Base-by-base conservation (phyloP, 345 rosid species). In the Eucalyptus rudis region DNA sequence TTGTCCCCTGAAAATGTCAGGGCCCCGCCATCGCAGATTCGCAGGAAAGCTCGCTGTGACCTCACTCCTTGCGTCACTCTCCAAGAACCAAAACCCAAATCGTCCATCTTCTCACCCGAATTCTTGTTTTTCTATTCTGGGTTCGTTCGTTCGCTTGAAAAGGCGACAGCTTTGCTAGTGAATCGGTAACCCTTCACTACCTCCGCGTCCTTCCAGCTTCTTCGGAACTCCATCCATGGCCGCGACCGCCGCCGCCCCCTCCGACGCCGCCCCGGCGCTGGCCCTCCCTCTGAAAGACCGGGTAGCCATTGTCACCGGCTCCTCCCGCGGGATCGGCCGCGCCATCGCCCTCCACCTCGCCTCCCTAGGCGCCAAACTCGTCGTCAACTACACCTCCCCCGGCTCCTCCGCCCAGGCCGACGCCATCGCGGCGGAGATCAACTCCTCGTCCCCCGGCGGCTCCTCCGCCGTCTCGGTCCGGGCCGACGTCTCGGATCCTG, bases 271-370 rank as follows among this genome's bases (percentile, higher is more conserved):
- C 14, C 31, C 27, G n/a, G 24, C 49, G n/a, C 5, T 90, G 8
- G 24, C 56, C 56, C 90, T 50, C 14, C 90, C 94, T 2, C 90
- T 93, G 43, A 76, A 87, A 19, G 93, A 88, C 76, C 89, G 92
- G n/a, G 93, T 90, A 22, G 93, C 93, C 85, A 91, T 92, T 22
- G 94, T 93, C 43, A 92, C 93, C 13, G 94, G 94, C 79, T 89
- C 93, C 47, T 93, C 94, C n/a, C 91, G 93, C 3, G 94, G 93
- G 76, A 93, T 92, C 10, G 94, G 94, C 19, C 87, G 90, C 29
- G 92, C 93, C 86, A 89, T 92, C 40, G 93, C 93, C 52, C 86
- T 89, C 89, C 93, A 91, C 86, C 89, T 93, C 5, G 92, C 91
- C 58, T 91, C 91, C 3, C 90, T 93, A 12, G 94, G 94, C 19